Evolutionary conservation across 106 monocot species (phyloP).

Genomic region (Dioscorea alata): DNA sequence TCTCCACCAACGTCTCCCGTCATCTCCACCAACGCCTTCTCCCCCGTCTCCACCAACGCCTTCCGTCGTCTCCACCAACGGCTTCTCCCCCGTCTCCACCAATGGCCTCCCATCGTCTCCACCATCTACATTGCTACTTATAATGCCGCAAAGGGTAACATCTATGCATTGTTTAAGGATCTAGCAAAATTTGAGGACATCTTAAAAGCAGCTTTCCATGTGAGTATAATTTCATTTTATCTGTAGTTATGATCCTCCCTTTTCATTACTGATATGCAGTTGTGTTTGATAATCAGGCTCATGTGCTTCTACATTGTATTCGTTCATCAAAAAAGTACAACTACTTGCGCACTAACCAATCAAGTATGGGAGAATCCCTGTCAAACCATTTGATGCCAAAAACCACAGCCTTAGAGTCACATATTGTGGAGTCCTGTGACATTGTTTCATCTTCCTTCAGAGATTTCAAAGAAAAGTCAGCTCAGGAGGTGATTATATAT

Average conservation of each 20-base stretch:
- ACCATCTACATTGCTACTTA: slow-evolving; percentile 93
- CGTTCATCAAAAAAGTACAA: slow-evolving; percentile 19
- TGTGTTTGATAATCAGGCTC: slow-evolving; percentile 33
- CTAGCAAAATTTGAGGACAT: slow-evolving; percentile 86
- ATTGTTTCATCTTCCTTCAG: slow-evolving; percentile 66
- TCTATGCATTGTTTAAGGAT: slow-evolving; percentile 58
- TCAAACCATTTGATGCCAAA: slow-evolving; percentile 22
- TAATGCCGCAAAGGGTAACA: slow-evolving; percentile 77
- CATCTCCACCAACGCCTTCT: too few relatives aligned
- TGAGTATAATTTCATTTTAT: slow-evolving; percentile 19
- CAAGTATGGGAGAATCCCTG: slow-evolving; percentile 16
- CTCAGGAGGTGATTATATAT: slow-evolving; percentile 57
- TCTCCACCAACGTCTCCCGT: too few relatives aligned
- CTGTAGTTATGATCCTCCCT: slow-evolving; percentile 27
- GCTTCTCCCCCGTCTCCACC: too few relatives aligned
- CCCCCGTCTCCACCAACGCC: too few relatives aligned
- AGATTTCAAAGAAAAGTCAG: slow-evolving; percentile 73
- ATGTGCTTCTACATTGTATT: slow-evolving; percentile 70
- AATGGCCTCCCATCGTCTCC: too few relatives aligned
- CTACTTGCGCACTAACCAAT: background rate
- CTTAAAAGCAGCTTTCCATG: slow-evolving; percentile 82
- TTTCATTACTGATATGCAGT: background rate
- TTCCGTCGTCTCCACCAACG: too few relatives aligned
- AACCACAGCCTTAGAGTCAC: slow-evolving; percentile 33
- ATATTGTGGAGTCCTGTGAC: slow-evolving; percentile 71